Conservation (phyloP, 176 grass and related monocot genomes). For the Avena atlantica region DNA sequence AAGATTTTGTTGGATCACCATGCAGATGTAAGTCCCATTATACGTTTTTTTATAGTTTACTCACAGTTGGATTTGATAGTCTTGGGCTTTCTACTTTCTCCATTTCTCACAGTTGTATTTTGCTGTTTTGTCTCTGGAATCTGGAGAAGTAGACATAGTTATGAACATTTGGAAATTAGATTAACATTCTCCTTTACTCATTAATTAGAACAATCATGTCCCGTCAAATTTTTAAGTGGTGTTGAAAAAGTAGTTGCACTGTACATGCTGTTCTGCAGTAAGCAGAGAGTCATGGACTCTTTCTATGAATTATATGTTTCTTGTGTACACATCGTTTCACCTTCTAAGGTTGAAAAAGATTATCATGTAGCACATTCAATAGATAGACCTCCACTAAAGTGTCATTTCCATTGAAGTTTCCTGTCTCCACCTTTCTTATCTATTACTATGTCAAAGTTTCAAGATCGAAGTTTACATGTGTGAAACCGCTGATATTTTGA, state of each 20-base stretch:
- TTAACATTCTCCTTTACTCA: not conserved
- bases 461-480: not conserved
- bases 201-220: not conserved
- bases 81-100: not conserved
- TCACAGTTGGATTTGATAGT: not conserved
- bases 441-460: not conserved
- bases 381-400: not conserved
- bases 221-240: not conserved
- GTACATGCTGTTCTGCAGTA: not conserved
- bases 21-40: not conserved
- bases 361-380: not conserved
- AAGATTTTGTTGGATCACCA: no score
- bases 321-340: no score
- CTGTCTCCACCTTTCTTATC: not conserved
- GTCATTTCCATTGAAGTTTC: not conserved
- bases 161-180: not conserved
- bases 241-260: not conserved
- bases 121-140: not conserved
- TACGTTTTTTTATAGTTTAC: not conserved
- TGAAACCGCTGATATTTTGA: not conserved
- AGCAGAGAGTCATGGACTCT: not conserved
- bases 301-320: not conserved
- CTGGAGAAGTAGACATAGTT: not conserved
- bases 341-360: not conserved
- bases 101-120: constrained; percentile 3